Evolutionary conservation across 2,329 filamentous ascomycete species (phyloP), one percentile per base, ranked within the genome.

Genomic region (Fusarium nisikadoi): DNA sequence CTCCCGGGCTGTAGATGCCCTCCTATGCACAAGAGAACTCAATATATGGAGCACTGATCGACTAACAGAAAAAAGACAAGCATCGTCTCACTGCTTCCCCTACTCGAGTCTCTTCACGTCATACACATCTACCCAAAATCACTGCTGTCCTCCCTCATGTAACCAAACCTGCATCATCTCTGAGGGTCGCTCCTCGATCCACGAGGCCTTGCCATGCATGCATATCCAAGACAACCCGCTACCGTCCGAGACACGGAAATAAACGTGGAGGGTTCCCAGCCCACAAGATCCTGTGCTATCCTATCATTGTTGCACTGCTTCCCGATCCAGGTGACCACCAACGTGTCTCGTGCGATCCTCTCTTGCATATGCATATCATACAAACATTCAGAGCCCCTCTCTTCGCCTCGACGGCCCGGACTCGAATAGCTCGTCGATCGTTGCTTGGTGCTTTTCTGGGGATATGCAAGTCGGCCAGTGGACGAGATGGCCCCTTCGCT

Each of bases 401-500:
- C 75, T 68, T 46, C 66, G 68, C 52, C 75, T 65, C 23, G 65
- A 67, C 38, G 72, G 46, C 36, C 71, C 58, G 8, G 61, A 49
- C 50, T 76, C 72, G 47, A 75, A 62, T 23, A 76, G 50, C 12
- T 61, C 71, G 31, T 77, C 75, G 23, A 77, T 70, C 41, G 74
- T 65, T 50, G 54, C 62, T 39, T 76, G 74, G 35, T 74, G 62
- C 61, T 77, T 77, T 49, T 77, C 75, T 12, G 70, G 60, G 19
- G 75, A 75, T 19, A 77, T 75, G 69, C 75, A 77, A 27, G 68
- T 63, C 16, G 75, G 75, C 69, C 75, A 71, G 68, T 82, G 80
- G 33, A 81, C 75, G 47, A 82, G 73, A 68, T 82, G 80, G 5
- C 80, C 80, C 31, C 81, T 72, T 23, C 77, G 72, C 38, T 68